These are phyloP conservation scores for Dovyalis caffra DNA, from an alignment of 345 rosid species.

Conservation along the genomic window DNA sequence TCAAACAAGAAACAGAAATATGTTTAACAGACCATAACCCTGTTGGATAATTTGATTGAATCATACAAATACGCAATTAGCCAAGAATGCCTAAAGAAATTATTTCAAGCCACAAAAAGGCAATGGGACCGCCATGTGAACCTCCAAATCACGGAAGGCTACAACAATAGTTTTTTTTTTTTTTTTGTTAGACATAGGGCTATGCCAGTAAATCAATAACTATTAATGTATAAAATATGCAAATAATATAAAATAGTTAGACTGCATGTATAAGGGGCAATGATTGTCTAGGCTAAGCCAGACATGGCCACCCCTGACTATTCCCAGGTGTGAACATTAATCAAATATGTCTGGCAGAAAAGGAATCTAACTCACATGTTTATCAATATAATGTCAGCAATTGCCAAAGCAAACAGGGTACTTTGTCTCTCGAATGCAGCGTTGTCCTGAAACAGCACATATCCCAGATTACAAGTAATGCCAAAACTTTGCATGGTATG, in stretches of 20 bases:
- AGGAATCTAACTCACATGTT: neutral
- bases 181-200: too few species aligned
- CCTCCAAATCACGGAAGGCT: too few species aligned
- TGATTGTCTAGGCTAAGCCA: neutral
- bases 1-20: neutral
- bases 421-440: conserved; percentile 80
- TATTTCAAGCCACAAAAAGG: neutral
- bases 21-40: neutral
- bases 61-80: neutral
- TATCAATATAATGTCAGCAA: conserved; percentile 17
- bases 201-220: neutral
- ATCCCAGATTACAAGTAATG: neutral
- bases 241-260: too few species aligned
- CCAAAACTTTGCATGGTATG: too few species aligned
- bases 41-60: neutral
- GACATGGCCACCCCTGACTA: neutral
- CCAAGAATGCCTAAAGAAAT: neutral
- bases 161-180: too few species aligned
- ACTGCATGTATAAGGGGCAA: neutral
- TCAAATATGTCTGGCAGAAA: neutral
- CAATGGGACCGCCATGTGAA: too few species aligned
- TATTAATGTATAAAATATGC: neutral
- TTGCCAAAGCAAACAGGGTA: conserved; percentile 45
- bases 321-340: neutral
- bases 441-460: conserved; percentile 56